Percentiles rank a stretch among this genome's conserved stretches.
Conservation (phyloP, 345 rosid genomes). For the Adansonia digitata region DNA sequence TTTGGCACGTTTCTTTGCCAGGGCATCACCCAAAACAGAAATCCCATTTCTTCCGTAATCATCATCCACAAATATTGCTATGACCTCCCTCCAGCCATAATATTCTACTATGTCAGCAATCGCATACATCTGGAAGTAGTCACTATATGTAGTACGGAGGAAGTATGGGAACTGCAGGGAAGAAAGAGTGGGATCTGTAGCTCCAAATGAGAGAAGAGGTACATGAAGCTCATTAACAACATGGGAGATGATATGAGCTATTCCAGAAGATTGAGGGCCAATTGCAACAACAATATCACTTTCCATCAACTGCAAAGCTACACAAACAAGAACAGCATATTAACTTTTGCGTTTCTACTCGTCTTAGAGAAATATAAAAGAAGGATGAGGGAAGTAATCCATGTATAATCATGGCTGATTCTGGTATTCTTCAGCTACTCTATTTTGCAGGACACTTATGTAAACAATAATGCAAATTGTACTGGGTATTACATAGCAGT, state of each 20-base stretch:
- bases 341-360: neutral
- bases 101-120: conserved; percentile 62
- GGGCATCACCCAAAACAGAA: conserved; percentile 68
- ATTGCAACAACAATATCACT: conserved; percentile 58
- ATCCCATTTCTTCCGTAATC: conserved; percentile 87
- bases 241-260: conserved; percentile 83
- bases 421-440: neutral
- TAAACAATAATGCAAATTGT: neutral
- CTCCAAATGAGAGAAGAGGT: conserved; percentile 67
- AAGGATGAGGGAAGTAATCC: neutral
- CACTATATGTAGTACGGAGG: conserved; percentile 54
- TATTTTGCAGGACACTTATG: neutral
- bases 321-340: conserved; percentile 20
- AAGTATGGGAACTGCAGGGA: conserved; percentile 63
- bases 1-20: conserved; percentile 63
- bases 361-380: neutral
- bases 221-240: conserved; percentile 59
- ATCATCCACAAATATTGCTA: conserved; percentile 83
- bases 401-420: neutral
- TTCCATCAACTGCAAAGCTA: conserved; percentile 90
- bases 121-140: conserved; percentile 80
- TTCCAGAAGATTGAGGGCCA: conserved; percentile 93
- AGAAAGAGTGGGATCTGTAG: conserved; percentile 64
- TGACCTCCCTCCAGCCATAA: conserved; percentile 72
- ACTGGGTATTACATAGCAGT: neutral